Evolutionary conservation across 352 stramenopile genomes (phyloP).

Genomic region (Globisporangium acanthophoron): DNA sequence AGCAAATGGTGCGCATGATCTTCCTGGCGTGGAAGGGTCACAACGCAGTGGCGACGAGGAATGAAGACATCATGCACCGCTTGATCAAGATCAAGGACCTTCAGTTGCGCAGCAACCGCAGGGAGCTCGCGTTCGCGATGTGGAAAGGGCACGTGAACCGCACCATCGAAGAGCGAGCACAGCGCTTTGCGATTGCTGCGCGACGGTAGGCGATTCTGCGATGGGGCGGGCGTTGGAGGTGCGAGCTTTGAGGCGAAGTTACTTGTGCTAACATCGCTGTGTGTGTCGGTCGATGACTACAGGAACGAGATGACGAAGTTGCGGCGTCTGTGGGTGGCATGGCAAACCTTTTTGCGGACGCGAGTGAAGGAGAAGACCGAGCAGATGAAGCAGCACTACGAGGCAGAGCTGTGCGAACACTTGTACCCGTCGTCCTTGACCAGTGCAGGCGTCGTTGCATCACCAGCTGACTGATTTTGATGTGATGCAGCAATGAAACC

Average conservation of each 20-base stretch:
- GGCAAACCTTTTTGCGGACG: conserved; percentile 50
- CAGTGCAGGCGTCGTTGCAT: neutral
- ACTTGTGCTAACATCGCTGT: neutral
- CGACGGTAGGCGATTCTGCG: conserved; percentile 20
- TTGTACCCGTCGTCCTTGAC: neutral
- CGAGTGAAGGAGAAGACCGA: conserved; percentile 45
- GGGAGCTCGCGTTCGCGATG: conserved; percentile 42
- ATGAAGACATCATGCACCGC: conserved; percentile 50
- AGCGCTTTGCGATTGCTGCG: conserved; percentile 52
- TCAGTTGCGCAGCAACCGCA: conserved; percentile 37
- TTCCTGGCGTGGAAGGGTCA: conserved; percentile 70
- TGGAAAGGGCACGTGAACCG: conserved; percentile 53
- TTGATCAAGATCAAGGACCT: conserved; percentile 67
- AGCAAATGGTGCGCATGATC: conserved; percentile 71
- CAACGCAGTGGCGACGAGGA: conserved; percentile 35
- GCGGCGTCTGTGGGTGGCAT: conserved; percentile 36
- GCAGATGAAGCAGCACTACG: conserved; percentile 44
- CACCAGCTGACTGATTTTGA: neutral
- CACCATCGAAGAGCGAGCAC: conserved; percentile 50
- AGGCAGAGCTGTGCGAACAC: conserved; percentile 45
- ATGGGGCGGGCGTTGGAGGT: neutral
- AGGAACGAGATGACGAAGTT: conserved; percentile 49
- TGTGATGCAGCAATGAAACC: conserved; percentile 26
- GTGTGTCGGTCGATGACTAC: neutral
- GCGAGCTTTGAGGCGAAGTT: neutral